phyloP scores from a whole-genome alignment of 1,139 yeast genomes.

The Yamadazyma epiphylla region DNA sequence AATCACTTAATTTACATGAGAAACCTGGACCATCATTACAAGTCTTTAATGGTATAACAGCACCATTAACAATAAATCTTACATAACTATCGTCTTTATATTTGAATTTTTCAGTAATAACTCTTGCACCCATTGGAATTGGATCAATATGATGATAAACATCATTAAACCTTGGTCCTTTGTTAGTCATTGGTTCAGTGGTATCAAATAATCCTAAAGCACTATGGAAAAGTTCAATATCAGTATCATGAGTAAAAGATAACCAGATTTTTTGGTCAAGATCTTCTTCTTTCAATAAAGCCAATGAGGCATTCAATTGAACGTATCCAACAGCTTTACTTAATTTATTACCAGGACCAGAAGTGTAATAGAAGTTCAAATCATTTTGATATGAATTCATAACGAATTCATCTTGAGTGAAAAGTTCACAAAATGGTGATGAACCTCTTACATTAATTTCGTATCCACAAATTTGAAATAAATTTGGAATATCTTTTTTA shows the following conservation, averaged over 20 bases:
- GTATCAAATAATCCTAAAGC: constrained; percentile 48
- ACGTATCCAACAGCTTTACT: constrained; percentile 26
- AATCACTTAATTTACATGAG: constrained; percentile 47
- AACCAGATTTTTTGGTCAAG: constrained; percentile 34
- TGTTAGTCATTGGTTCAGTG: constrained; percentile 25
- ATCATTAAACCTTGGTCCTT: constrained; percentile 32
- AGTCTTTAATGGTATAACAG: constrained; percentile 49
- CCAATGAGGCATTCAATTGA: constrained; percentile 28
- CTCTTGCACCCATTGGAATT: constrained; percentile 55
- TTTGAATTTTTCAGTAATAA: constrained; percentile 44
- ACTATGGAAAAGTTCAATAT: constrained; percentile 45
- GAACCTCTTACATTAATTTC: constrained; percentile 49
- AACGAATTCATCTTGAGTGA: constrained; percentile 47
- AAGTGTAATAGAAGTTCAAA: constrained; percentile 41
- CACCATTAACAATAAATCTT: constrained; percentile 51
- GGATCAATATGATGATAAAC: constrained; percentile 45
- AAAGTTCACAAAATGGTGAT: constrained; percentile 48
- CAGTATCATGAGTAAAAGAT: constrained; percentile 57
- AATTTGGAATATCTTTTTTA: constrained; percentile 33
- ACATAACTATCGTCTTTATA: constrained; percentile 40
- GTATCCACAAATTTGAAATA: constrained; percentile 49
- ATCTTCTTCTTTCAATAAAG: constrained; percentile 21
- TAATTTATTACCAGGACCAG: constrained; percentile 47
- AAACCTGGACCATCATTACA: constrained; percentile 58
- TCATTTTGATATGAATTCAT: constrained; percentile 43